Evolutionary conservation across 2,329 filamentous ascomycete species (phyloP).

Genomic region (Neonectria punicea): DNA sequence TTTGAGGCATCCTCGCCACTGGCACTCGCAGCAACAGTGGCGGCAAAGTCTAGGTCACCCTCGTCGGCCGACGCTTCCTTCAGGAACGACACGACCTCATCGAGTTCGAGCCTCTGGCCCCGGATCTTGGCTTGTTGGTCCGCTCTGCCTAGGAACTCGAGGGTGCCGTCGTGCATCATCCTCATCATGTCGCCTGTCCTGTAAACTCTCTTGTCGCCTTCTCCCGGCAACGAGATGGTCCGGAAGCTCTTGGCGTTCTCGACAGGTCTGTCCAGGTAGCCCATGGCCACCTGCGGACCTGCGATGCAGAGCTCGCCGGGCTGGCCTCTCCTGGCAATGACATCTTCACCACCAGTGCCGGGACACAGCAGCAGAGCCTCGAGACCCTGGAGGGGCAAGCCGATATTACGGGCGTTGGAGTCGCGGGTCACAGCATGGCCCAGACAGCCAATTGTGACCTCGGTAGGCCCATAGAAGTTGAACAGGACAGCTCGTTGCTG

Average conservation of each 20-base stretch:
- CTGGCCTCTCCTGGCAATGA: conserved; percentile 34
- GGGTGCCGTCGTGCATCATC: conserved; percentile 29
- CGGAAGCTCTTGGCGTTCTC: conserved; percentile 18
- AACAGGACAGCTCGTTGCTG: conserved; percentile 23
- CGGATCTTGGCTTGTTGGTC: conserved; percentile 32
- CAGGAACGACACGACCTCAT: background rate
- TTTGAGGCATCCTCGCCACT: background rate
- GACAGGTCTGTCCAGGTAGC: conserved; percentile 51
- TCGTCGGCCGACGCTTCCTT: background rate
- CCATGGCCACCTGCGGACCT: conserved; percentile 56
- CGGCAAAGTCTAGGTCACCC: background rate
- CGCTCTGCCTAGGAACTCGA: conserved; percentile 26
- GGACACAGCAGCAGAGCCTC: background rate
- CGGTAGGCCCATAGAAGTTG: conserved; percentile 66
- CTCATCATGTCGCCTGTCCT: conserved; percentile 32
- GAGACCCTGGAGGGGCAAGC: background rate
- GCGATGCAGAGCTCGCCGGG: conserved; percentile 58
- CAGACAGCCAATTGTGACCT: conserved; percentile 70
- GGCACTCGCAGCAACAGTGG: background rate
- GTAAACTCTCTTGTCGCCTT: conserved; percentile 22
- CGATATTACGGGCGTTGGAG: conserved; percentile 19
- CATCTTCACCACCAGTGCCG: conserved; percentile 1
- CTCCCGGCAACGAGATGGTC: conserved; percentile 14
- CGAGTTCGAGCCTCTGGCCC: conserved; percentile 13
- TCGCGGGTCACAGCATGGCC: conserved; percentile 16